These are phyloP conservation scores for Plasmodium chabaudi DNA, from an alignment of 169 alveolate species.

Conservation along the genomic window DNA sequence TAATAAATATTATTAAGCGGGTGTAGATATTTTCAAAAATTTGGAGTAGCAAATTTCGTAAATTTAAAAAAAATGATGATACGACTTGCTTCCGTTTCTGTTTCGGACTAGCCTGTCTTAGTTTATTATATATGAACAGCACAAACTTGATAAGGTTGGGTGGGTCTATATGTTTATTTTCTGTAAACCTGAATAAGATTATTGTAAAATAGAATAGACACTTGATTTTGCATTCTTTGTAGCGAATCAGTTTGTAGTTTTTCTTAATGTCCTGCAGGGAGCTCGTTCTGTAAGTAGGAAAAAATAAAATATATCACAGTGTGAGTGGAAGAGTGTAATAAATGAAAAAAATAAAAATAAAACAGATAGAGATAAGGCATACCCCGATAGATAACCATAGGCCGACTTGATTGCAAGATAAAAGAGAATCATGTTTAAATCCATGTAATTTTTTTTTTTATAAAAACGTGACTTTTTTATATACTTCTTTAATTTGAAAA, in stretches of 20 bases:
- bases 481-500: constrained; percentile 2
- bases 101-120: neutral
- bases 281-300: neutral
- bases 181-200: constrained; percentile 22
- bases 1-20: constrained; percentile 26
- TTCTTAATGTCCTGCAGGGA: neutral
- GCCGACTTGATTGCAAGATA: neutral
- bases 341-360: too few relatives aligned
- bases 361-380: too few relatives aligned
- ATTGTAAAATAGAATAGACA: constrained; percentile 14
- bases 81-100: constrained; percentile 1
- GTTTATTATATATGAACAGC: constrained; percentile 3
- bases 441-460: neutral
- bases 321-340: neutral
- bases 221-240: constrained; percentile 25
- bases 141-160: constrained; percentile 12
- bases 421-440: constrained; percentile 8
- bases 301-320: neutral
- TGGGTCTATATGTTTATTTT: neutral
- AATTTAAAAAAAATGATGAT: constrained; percentile 8
- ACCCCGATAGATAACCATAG: constrained; percentile 20
- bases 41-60: constrained; percentile 12
- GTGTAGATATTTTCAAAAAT: constrained; percentile 26
- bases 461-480: neutral
- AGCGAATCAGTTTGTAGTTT: constrained; percentile 17